These are phyloP conservation scores for Ustilago loliicola DNA, from an alignment of 1,284 basidiomycete genomes.

Conservation along the genomic window DNA sequence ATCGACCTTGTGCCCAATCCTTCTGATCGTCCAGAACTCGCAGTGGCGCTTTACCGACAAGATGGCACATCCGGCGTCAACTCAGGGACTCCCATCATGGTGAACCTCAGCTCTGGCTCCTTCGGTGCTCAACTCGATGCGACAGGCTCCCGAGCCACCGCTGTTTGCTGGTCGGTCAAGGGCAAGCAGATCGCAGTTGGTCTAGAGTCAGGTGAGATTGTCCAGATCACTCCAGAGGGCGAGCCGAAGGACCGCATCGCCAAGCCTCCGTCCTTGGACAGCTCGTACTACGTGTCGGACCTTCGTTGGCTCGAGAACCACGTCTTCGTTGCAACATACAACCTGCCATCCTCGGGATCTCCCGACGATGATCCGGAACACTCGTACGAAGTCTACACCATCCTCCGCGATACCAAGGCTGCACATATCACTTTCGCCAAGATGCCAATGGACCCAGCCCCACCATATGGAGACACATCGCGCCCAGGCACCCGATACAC, in stretches of 20 bases:
- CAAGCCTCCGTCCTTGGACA: conserved; percentile 73
- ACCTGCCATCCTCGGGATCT: conserved; percentile 62
- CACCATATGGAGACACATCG: conserved; percentile 75
- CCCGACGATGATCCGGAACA: conserved; percentile 71
- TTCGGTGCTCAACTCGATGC: conserved; percentile 47
- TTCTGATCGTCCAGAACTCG: conserved; percentile 69
- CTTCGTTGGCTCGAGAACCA: conserved; percentile 80
- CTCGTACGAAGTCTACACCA: conserved; percentile 75
- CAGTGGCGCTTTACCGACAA: conserved; percentile 68
- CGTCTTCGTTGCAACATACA: conserved; percentile 80
- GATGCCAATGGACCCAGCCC: conserved; percentile 73
- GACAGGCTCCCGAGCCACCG: conserved; percentile 35
- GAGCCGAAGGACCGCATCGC: conserved; percentile 76
- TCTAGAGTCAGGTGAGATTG: conserved; percentile 78
- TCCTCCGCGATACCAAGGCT: conserved; percentile 78
- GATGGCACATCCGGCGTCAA: conserved; percentile 68
- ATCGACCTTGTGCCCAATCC: conserved; percentile 72
- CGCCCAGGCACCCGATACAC: conserved; percentile 76
- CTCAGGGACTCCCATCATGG: conserved; percentile 35
- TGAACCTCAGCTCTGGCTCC: conserved; percentile 51
- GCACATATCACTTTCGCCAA: conserved; percentile 74
- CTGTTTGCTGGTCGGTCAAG: conserved; percentile 86
- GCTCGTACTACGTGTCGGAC: conserved; percentile 74
- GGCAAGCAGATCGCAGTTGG: conserved; percentile 87
- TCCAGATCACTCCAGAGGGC: conserved; percentile 78